These are phyloP conservation scores for Amanita phalloides DNA, from an alignment of 768 basidiomycete genomes.

Conservation along the genomic window DNA sequence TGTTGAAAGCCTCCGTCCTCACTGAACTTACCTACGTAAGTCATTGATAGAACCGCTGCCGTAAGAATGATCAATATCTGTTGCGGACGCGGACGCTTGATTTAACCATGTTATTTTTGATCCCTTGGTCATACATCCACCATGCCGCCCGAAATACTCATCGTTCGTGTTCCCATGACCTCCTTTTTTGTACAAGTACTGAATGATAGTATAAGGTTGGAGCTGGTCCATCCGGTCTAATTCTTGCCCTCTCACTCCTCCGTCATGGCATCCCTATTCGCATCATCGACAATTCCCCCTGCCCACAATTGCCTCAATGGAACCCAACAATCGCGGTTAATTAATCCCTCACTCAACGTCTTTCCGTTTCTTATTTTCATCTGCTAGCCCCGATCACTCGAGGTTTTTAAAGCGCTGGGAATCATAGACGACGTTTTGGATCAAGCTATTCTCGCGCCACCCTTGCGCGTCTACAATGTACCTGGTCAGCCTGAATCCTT, in stretches of 20 bases:
- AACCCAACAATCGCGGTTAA: constrained; percentile 27
- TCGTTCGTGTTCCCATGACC: constrained; percentile 11
- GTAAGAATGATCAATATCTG: no score
- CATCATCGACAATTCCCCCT: constrained; percentile 35
- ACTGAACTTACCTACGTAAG: no score
- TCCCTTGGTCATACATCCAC: neutral
- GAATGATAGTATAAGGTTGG: constrained; percentile 23
- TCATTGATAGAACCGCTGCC: no score
- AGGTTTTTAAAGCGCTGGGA: neutral
- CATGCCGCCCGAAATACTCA: constrained; percentile 10
- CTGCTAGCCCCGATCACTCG: neutral
- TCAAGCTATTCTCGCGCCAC: neutral
- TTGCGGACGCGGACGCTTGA: no score
- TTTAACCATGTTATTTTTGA: neutral
- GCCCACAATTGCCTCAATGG: constrained; percentile 25
- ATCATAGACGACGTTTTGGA: neutral
- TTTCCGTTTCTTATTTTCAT: neutral
- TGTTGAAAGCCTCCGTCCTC: no score
- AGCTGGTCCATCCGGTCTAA: constrained; percentile 35
- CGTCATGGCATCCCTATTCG: constrained; percentile 37
- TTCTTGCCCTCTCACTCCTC: constrained; percentile 29
- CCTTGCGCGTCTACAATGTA: neutral
- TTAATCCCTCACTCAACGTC: neutral
- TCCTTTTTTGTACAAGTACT: neutral
- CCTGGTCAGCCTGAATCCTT: neutral